Evolutionary conservation across 371 early-diverging fungal species (phyloP), one percentile per base, ranked within the genome.

Genomic region (Homolaphlyctis polyrhiza): DNA sequence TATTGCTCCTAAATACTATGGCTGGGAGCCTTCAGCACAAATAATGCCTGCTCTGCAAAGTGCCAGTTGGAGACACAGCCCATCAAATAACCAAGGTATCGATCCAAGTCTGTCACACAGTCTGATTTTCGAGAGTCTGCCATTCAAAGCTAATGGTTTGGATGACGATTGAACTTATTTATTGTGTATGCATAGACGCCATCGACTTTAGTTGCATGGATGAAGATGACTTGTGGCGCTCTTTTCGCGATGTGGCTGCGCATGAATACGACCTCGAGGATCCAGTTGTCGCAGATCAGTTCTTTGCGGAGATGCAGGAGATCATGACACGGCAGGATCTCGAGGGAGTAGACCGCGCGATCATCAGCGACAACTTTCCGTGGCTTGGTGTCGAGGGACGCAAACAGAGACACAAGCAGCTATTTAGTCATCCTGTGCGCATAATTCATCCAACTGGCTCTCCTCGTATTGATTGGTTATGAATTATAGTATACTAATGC

Each of bases 261-360:
- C 59, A 63, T 18, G 25, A 35, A 23, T 64, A 51, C 33, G n/a
- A 30, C 16, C 47, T 67, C 49, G 67, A 67, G 58, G 50, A 62
- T 23, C 30, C 36, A n/a, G 14, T 2, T 3, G 32, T 67, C 27
- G 2, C 64, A 0, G 60, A 57, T 13, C 43, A 35, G 30, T 67
- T 67, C 27, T 67, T 67, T 52, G 51, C 36, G 11, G 59, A 64
- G 27, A 35, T 67, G 58, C 35, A 50, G 29, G 32, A 30, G 8
- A 5, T 63, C 35, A 50, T 67, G 63, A 27, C 51, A 5, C 21
- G 21, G 2, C 13, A 55, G 14, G 55, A 55, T 27, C n/a, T 55
- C 6, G 55, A 55, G 13, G 55, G 55, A 27, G n/a, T 55, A 5
- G 55, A 55, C n/a, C 55, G 30, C 2, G 28, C 3, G 2, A 25